A percentile compares a stretch with the other conserved stretches of the same genome.
Evolutionary conservation across 164 flowering plant species (phyloP).

Genomic region (Umbellularia californica): DNA sequence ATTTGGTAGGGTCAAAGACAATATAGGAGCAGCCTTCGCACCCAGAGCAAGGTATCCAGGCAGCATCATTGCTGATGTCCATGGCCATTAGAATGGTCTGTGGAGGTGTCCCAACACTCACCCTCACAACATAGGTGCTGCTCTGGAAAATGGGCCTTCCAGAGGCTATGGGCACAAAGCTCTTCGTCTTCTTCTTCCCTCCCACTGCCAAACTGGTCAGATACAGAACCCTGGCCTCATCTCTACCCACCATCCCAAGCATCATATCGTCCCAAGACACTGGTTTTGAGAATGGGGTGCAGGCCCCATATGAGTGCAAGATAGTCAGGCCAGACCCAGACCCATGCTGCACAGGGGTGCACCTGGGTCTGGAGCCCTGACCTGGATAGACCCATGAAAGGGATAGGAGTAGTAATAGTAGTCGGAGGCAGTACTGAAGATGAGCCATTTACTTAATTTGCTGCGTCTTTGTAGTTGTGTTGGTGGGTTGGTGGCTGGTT

Average conservation of each 20-base stretch:
- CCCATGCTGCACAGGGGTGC: background rate
- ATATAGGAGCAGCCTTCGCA: conserved; percentile 70
- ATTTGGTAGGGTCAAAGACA: conserved; percentile 35
- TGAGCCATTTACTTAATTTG: too few species aligned
- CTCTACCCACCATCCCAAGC: conserved; percentile 34
- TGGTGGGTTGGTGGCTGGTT: too few species aligned
- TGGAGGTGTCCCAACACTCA: conserved; percentile 68
- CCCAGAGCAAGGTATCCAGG: conserved; percentile 90
- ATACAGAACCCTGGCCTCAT: conserved; percentile 33
- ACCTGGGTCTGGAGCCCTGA: too few species aligned
- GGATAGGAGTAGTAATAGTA: too few species aligned
- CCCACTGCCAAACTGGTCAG: conserved; percentile 31
- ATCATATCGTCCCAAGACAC: conserved; percentile 45
- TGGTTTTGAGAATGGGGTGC: conserved; percentile 30
- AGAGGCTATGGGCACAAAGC: conserved; percentile 69
- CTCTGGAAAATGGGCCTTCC: conserved; percentile 61
- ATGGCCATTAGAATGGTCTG: conserved; percentile 74
- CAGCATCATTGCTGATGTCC: conserved; percentile 83
- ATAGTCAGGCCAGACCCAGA: background rate
- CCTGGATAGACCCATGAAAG: too few species aligned
- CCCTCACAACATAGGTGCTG: conserved; percentile 69
- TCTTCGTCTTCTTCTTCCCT: conserved; percentile 23
- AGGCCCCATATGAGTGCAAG: background rate
- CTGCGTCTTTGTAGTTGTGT: too few species aligned
- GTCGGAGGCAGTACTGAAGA: too few species aligned